Base-by-base conservation (phyloP, 352 stramenopile species). In the Pythium brachiatum region DNA sequence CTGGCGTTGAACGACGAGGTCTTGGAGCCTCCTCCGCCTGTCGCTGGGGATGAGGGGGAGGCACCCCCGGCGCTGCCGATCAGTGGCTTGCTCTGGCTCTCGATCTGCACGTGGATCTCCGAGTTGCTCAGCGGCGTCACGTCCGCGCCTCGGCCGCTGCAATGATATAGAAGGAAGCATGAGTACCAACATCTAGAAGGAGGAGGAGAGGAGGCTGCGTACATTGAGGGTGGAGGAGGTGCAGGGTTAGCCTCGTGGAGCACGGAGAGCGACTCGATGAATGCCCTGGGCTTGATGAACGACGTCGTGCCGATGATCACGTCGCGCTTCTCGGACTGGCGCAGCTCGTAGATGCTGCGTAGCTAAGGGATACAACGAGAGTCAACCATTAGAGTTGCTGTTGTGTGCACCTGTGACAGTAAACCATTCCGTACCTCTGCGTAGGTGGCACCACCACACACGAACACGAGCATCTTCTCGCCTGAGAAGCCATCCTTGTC, bases 381-480 rank as follows among this genome's bases (percentile, higher is more conserved):
- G 12, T 32, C 41, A 15, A 46, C 12, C 7, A 20, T 48, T 7
- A 48, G 41, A 16, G 16, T 5, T 18, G 38, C 7, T 11, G 46
- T 54, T 16, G 32, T 54, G 2, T 1, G 29, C 4, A 21, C 38
- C 20, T 26, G 18, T n/a, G 21, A 26, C 6, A 13, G 11, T 16
- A 0, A 5, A 51, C 7, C 0, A n/a, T 15, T 18, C 41, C 48
- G 12, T 74, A 99, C 75, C 81, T 99, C 96, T 0, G 89, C 95
- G 70, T 97, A 98, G 20, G 91, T 93, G 53, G 96, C 86, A 1
- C 97, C 97, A 29, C 96, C 97, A 20, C 87, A 87, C 32, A 98
- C 83, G 57, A 98, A 99, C 7, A 99, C 90, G 65, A 99, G 91
- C 69, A 97, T 87, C 62, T 98, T 95, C 55, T 95, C 90, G 27